Base-by-base conservation (phyloP, 2,329 filamentous ascomycete species). In the Tolypocladium amazonense region DNA sequence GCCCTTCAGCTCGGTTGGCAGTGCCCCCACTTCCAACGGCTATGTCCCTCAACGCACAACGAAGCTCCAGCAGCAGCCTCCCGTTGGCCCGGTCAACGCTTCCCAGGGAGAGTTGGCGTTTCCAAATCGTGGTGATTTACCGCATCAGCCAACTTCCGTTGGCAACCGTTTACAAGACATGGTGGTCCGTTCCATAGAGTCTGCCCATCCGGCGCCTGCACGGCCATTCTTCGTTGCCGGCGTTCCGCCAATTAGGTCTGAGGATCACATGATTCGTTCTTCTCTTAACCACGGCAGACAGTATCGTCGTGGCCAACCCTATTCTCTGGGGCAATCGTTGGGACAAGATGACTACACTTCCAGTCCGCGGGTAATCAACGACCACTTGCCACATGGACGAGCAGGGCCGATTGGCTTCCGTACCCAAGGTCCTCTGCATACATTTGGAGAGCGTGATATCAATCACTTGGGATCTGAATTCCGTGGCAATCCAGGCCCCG, bases 181-280 rank as follows among this genome's bases (percentile, higher is more conserved):
- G 64, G 67, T 79, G 61, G 72, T 81, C 18, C 76, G 67, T 11
- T 81, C 78, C 8, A 76, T 80, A 63, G 79, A 81, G 62, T 73
- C 75, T 25, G 64, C 57, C 8, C 78, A 77, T 39, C 76, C 76
- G 6, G 64, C 69, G 30, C 58, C 65, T 25, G 70, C 70, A 67
- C 68, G 65, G 59, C 71, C 73, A 4, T 70, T 70, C 1, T 75
- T 73, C 65, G 65, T 75, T 50, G 72, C 72, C 60, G 58, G 67
- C 37, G 60, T 72, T 37, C 30, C 50, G 18, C 71, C 71, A 14
- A 68, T 69, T 23, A 68, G 69, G 58, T 61, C 61, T 14, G 66
- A 68, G 35, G 62, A 60, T 14, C 63, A 65, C 20, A 61, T 61
- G 58, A 65, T 67, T 58, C 61, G 64, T 30, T 62, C 64, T 27